Base-by-base conservation (phyloP, 2,329 filamentous ascomycete species). In the Trichophyton simii region DNA sequence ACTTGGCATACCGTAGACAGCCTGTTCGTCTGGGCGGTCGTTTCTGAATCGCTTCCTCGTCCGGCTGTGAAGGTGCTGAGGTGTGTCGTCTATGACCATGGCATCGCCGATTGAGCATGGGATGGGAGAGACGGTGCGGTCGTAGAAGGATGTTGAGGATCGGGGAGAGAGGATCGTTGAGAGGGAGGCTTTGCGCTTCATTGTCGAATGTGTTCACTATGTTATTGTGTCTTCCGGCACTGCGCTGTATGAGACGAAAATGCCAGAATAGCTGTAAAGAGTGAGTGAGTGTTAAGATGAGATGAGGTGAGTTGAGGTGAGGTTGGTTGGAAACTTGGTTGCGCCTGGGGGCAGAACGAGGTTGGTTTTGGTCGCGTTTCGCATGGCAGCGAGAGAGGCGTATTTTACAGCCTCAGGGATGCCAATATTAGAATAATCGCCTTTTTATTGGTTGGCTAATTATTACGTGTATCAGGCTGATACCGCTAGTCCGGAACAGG, bases 1-100 rank as follows among this genome's bases (percentile, higher is more conserved):
- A 65, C 75, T 66, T 72, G 36, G 65, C 75, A 66, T 72, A 84
- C 82, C 78, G 68, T 83, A 80, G 61, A 85, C 77, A 15, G 75
- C 70, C 60, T 78, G 72, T 60, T 83, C 82, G 60, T 82, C 78
- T 0, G 83, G 83, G 52, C 83, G 76, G 67, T 81, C 79, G 68
- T 85, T 79, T 62, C 82, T 76, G 65, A 81, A 78, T 38, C 83
- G 73, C 71, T 86, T 86, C 63, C 79, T 76, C 61, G 83, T 86
- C 18, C 83, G 79, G 63, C 78, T 79, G 66, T 80, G 77, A 52
- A 83, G 76, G 66, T 83, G 72, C 67, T 68, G 71, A 18, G 72
- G 70, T 18, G 66, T 67, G 59, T 73, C 72, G 46, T 71, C 67
- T 63, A 70, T 67, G 31, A 66, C 69, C 66, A 72, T 67, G 58